phyloP scores from a whole-genome alignment of 352 stramenopile species.

The Pythium chondricola region DNA sequence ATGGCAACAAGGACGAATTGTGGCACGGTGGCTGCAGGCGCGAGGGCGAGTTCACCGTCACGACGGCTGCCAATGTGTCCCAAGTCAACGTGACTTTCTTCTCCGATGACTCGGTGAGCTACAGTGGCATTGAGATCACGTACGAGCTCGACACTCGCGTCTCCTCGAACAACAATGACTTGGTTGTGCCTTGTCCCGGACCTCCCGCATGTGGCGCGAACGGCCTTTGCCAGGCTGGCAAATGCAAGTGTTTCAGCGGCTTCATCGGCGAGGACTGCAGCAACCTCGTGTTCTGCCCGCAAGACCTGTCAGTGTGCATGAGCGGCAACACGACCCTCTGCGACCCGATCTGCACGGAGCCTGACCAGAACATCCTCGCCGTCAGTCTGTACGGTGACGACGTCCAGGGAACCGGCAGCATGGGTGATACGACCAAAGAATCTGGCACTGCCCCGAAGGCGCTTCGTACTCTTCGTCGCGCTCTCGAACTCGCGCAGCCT shows the following conservation, averaged over 20 bases:
- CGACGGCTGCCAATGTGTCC: slow-evolving; percentile 23
- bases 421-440: slow-evolving; percentile 37
- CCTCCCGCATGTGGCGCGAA: slow-evolving; percentile 35
- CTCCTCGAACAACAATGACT: background rate
- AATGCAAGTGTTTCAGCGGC: slow-evolving; percentile 45
- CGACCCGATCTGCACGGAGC: slow-evolving; percentile 33
- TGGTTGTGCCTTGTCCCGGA: slow-evolving; percentile 31
- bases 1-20: slow-evolving; percentile 12
- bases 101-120: slow-evolving; percentile 35
- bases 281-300: slow-evolving; percentile 43
- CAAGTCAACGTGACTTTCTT: slow-evolving; percentile 30
- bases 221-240: slow-evolving; percentile 35
- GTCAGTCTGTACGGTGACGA: slow-evolving; percentile 50
- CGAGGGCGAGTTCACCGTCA: slow-evolving; percentile 30
- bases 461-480: slow-evolving; percentile 33
- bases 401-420: slow-evolving; percentile 38
- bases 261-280: slow-evolving; percentile 61
- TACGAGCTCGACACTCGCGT: slow-evolving; percentile 26
- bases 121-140: slow-evolving; percentile 34
- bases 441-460: slow-evolving; percentile 47
- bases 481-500: slow-evolving; percentile 25
- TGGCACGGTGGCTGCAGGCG: slow-evolving; percentile 52
- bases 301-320: slow-evolving; percentile 25
- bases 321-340: slow-evolving; percentile 9
- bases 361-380: slow-evolving; percentile 28